Conservation (phyloP, 768 basidiomycete genomes). For the Suillus brevipes region DNA sequence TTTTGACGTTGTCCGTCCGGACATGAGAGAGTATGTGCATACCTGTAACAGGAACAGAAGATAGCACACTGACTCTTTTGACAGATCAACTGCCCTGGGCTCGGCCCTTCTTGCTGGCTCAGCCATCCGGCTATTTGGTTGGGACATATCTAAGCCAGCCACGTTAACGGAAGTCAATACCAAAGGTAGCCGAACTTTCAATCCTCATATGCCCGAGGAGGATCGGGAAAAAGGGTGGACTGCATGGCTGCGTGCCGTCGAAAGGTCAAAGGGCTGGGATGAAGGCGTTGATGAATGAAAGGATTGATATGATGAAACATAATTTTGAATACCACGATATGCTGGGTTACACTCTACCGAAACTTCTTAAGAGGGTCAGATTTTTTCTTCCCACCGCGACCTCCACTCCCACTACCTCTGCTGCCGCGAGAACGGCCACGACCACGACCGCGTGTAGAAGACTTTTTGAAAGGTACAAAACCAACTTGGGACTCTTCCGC, state of each 20-base stretch:
- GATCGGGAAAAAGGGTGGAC: slow-evolving; percentile 67
- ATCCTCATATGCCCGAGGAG: slow-evolving; percentile 50
- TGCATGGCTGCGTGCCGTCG: slow-evolving; percentile 88
- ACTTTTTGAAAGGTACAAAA: slow-evolving; percentile 77
- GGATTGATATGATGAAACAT: not conserved
- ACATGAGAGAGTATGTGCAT: slow-evolving; percentile 88
- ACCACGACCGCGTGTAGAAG: slow-evolving; percentile 45
- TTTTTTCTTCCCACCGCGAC: slow-evolving; percentile 72
- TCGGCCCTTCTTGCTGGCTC: slow-evolving; percentile 92
- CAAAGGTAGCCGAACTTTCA: slow-evolving; percentile 72
- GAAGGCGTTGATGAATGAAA: slow-evolving; percentile 42
- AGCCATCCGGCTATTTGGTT: slow-evolving; percentile 85
- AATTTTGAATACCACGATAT: not conserved
- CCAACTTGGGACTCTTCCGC: slow-evolving; percentile 41
- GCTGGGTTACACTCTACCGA: slow-evolving; percentile 25
- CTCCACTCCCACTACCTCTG: slow-evolving; percentile 31
- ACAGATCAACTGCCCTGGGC: slow-evolving; percentile 93
- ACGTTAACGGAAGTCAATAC: slow-evolving; percentile 87
- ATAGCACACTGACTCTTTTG: slow-evolving; percentile 1
- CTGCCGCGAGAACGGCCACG: slow-evolving; percentile 47
- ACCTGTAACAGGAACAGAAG: not conserved
- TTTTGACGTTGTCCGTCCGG: slow-evolving; percentile 87
- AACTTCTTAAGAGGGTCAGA: slow-evolving; percentile 84
- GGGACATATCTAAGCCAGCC: slow-evolving; percentile 84
- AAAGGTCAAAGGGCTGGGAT: slow-evolving; percentile 83